Evolutionary conservation across 208 protist genomes (phyloP).

Genomic region (Leishmania gerbilli): DNA sequence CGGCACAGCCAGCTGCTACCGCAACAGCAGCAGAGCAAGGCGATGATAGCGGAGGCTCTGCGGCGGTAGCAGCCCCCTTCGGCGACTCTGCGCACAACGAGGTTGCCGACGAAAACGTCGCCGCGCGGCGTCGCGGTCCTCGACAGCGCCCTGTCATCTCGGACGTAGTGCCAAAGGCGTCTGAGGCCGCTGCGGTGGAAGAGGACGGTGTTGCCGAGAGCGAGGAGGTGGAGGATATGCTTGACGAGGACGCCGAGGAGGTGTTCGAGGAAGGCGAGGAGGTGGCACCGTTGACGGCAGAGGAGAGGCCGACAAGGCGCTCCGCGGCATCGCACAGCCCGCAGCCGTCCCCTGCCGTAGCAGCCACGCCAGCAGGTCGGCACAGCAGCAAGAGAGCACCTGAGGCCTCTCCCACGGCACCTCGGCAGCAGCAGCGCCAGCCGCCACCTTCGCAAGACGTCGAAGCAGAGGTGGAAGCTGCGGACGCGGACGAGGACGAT

Average conservation of each 20-base stretch:
- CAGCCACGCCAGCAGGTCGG: conserved; percentile 6
- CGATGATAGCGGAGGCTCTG: background rate
- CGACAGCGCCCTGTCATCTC: conserved; percentile 13
- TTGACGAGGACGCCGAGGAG: conserved; percentile 29
- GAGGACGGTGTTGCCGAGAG: conserved; percentile 28
- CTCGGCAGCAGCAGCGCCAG: conserved; percentile 2
- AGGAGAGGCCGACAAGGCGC: conserved; percentile 2
- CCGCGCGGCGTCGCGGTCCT: conserved; percentile 7
- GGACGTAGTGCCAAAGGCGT: background rate
- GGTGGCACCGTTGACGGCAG: conserved; percentile 23
- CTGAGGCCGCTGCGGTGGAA: background rate
- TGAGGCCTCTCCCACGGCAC: background rate
- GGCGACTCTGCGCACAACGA: background rate
- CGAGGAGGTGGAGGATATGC: conserved; percentile 31
- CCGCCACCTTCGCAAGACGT: background rate
- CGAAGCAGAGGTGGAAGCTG: conserved; percentile 5
- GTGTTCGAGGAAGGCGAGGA: conserved; percentile 31
- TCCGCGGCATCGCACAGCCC: background rate
- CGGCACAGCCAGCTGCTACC: background rate
- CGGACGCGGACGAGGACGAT: conserved; percentile 10
- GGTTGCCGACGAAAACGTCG: background rate
- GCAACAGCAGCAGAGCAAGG: background rate
- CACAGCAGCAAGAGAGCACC: conserved; percentile 1
- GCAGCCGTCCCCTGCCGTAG: background rate
- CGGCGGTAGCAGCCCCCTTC: background rate